phyloP scores from a whole-genome alignment of 225 moss, liverwort and hornwort species.

The Climacium dendroides region DNA sequence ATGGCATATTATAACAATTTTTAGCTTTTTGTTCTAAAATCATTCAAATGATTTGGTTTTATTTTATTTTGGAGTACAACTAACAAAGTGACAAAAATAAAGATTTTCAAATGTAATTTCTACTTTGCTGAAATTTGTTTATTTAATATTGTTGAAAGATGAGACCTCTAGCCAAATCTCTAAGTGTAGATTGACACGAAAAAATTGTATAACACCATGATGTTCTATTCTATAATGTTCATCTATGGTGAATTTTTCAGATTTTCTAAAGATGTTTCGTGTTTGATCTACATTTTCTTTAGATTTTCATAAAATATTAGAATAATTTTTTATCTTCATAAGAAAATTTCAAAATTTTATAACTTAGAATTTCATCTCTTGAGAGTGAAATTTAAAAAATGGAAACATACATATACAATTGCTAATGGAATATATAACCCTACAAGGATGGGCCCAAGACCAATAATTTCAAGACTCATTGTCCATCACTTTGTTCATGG shows the following conservation, averaged over 20 bases:
- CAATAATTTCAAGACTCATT: not conserved
- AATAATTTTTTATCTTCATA: not conserved
- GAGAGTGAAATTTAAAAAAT: not conserved
- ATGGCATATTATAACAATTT: too few relatives aligned
- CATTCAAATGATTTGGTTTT: not conserved
- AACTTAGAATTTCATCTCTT: not conserved
- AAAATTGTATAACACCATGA: not conserved
- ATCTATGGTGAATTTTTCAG: not conserved
- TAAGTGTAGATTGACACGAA: not conserved
- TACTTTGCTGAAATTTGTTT: not conserved
- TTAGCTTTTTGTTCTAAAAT: not conserved
- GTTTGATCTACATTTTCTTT: not conserved
- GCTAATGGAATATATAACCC: not conserved
- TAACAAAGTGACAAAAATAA: too few relatives aligned
- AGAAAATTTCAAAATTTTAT: not conserved
- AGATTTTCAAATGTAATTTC: not conserved
- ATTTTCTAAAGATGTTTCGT: not conserved
- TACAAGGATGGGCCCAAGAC: accelerated
- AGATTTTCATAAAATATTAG: not conserved
- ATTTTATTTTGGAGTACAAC: too few relatives aligned
- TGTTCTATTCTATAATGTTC: not conserved
- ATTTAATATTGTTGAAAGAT: not conserved
- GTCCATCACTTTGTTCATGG: accelerated
- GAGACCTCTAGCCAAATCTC: accelerated
- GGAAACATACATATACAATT: not conserved